Evolutionary conservation across 2,329 filamentous ascomycete species (phyloP).

Genomic region (Trichoderma simmonsii): DNA sequence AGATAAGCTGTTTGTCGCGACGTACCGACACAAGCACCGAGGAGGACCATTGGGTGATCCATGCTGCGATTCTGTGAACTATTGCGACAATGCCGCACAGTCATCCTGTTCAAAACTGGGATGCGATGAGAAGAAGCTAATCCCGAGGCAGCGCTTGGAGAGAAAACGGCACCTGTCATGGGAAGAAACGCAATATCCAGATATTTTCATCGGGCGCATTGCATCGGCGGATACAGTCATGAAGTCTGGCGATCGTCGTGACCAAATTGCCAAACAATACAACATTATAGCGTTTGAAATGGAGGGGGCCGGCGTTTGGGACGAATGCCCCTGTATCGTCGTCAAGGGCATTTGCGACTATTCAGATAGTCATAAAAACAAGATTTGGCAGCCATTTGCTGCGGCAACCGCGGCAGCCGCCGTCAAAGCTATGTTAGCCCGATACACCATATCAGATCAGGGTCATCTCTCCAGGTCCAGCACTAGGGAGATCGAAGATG

Average conservation of each 20-base stretch:
- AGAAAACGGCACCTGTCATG: neutral
- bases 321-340: conserved; percentile 31
- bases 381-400: conserved; percentile 29
- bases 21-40: neutral
- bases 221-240: conserved; percentile 40
- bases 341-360: conserved; percentile 39
- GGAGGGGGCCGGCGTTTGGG: conserved; percentile 31
- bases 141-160: neutral
- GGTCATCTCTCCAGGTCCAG: rapidly evolving
- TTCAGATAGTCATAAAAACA: conserved; percentile 38
- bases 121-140: neutral
- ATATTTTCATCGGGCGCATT: conserved; percentile 32
- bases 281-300: conserved; percentile 32
- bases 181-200: neutral
- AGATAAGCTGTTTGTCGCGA: neutral
- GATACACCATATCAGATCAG: neutral
- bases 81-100: neutral
- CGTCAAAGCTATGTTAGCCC: neutral
- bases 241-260: conserved; percentile 34
- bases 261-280: conserved; percentile 27
- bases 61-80: neutral
- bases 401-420: conserved; percentile 18
- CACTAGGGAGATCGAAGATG: neutral
- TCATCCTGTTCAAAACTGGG: neutral
- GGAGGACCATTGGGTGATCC: neutral